These are phyloP conservation scores for Pleurotus cornucopiae DNA, from an alignment of 768 basidiomycete genomes.

Conservation along the genomic window DNA sequence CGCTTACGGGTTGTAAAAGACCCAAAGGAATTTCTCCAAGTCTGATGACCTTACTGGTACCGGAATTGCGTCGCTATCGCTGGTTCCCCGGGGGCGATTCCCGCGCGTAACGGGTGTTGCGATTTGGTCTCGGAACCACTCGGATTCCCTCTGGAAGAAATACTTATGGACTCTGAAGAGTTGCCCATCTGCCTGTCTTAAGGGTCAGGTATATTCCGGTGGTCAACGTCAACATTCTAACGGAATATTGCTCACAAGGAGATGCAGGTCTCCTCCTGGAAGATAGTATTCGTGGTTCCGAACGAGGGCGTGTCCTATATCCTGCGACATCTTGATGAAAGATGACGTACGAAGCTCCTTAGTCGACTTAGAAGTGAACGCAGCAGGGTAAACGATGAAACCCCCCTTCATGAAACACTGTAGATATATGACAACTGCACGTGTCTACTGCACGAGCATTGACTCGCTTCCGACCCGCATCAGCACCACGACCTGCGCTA, in stretches of 20 bases:
- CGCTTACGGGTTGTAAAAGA: slow-evolving; percentile 53
- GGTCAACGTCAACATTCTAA: not conserved
- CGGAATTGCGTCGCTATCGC: slow-evolving; percentile 37
- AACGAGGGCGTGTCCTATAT: not conserved
- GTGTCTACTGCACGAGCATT: not conserved
- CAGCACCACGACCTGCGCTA: not conserved
- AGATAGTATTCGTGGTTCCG: slow-evolving; percentile 4
- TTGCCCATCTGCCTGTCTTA: slow-evolving; percentile 47
- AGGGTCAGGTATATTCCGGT: not conserved
- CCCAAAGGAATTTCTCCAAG: slow-evolving; percentile 47
- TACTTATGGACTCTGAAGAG: slow-evolving; percentile 56
- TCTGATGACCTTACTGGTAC: slow-evolving; percentile 30
- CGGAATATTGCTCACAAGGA: slow-evolving; percentile 6
- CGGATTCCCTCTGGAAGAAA: slow-evolving; percentile 62
- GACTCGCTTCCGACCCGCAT: not conserved
- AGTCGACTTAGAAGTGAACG: not conserved
- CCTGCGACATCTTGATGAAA: not conserved
- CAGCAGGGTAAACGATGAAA: not conserved
- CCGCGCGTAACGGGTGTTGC: slow-evolving; percentile 25
- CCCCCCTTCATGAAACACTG: not conserved
- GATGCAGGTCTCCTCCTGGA: slow-evolving; percentile 1
- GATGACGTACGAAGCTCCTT: not conserved
- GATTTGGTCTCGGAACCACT: slow-evolving; percentile 37
- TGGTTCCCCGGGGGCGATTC: slow-evolving; percentile 27
- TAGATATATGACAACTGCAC: not conserved